phyloP scores from a whole-genome alignment of 192 early-diverging fungal genomes.

The Backusella sp. region DNA sequence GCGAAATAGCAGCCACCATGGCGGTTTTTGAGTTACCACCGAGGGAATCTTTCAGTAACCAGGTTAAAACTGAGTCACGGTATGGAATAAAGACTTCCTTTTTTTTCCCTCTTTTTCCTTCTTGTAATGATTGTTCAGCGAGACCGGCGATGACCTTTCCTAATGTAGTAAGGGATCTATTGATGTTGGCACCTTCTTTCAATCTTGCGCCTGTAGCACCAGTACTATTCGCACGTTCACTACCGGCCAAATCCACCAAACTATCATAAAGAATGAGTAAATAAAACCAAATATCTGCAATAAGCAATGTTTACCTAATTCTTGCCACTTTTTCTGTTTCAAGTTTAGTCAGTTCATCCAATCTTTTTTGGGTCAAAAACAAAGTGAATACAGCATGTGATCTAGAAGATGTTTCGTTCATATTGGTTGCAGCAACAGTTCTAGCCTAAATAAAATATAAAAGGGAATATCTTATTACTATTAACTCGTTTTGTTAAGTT shows the following conservation, averaged over 20 bases:
- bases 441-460: constrained; percentile 51
- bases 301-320: constrained; percentile 48
- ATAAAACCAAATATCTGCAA: not conserved
- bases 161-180: constrained; percentile 86
- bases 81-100: constrained; percentile 77
- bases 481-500: not conserved
- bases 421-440: constrained; percentile 90
- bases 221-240: constrained; percentile 86
- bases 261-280: constrained; percentile 29
- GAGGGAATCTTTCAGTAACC: constrained; percentile 69
- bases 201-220: constrained; percentile 80
- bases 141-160: constrained; percentile 94
- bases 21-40: constrained; percentile 70
- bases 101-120: constrained; percentile 42
- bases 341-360: constrained; percentile 48
- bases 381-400: constrained; percentile 87
- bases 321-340: constrained; percentile 75
- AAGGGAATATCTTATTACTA: not conserved
- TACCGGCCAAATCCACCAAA: constrained; percentile 92
- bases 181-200: constrained; percentile 94
- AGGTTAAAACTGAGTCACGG: constrained; percentile 83
- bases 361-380: constrained; percentile 64
- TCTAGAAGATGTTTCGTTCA: constrained; percentile 91
- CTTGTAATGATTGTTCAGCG: constrained; percentile 61
- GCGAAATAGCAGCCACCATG: constrained; percentile 68